Percentiles rank a stretch among this genome's conserved stretches.
phyloP scores from a whole-genome alignment of 352 stramenopile species.

The Phytopythium chamaehyphon region DNA sequence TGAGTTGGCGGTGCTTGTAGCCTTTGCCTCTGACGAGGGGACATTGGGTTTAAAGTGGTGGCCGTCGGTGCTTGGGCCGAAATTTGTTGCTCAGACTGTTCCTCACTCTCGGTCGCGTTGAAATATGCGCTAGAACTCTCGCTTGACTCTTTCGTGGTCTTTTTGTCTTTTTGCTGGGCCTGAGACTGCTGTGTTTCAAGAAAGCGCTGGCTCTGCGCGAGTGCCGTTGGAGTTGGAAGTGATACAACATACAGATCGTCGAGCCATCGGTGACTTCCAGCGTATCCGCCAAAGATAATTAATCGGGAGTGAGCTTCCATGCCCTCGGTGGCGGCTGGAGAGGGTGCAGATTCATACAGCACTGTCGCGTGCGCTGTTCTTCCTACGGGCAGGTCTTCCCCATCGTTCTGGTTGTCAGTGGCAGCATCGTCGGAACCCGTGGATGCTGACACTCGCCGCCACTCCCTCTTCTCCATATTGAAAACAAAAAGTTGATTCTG shows the following conservation, averaged over 20 bases:
- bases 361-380: conserved; percentile 49
- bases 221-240: conserved; percentile 5
- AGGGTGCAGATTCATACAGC: conserved; percentile 14
- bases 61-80: background rate
- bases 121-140: background rate
- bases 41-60: background rate
- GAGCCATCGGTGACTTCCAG: conserved; percentile 50
- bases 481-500: conserved; percentile 60
- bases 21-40: background rate
- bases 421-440: background rate
- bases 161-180: background rate
- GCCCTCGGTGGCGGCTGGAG: background rate
- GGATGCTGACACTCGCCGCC: conserved; percentile 17
- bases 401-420: background rate
- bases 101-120: background rate
- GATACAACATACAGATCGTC: conserved; percentile 59
- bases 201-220: background rate
- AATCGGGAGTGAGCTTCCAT: conserved; percentile 5
- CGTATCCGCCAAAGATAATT: conserved; percentile 68
- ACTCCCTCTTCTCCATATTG: conserved; percentile 27
- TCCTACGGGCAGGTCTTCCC: conserved; percentile 12
- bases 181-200: conserved; percentile 1
- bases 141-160: background rate
- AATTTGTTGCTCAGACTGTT: background rate
- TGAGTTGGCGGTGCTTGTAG: background rate